Evolutionary conservation across 495 filamentous ascomycete genomes (phyloP).

Genomic region (Tuber brumale): DNA sequence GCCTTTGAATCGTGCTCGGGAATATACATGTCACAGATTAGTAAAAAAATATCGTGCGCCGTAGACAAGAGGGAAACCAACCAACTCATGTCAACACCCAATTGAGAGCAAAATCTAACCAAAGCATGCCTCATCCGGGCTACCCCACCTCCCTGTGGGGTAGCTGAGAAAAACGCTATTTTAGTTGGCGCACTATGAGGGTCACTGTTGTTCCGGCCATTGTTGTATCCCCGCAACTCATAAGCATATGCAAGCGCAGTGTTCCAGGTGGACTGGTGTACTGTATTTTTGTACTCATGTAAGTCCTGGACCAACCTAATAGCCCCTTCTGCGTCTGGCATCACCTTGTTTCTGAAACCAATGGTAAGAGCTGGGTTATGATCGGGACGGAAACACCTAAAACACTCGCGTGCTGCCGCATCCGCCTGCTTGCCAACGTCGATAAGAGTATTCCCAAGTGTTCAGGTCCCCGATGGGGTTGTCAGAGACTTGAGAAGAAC

Average conservation of each 20-base stretch:
- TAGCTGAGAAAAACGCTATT: slow-evolving; percentile 79
- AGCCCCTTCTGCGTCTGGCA: slow-evolving; percentile 57
- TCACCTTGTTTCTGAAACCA: slow-evolving; percentile 64
- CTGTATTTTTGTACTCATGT: slow-evolving; percentile 60
- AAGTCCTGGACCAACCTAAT: slow-evolving; percentile 51
- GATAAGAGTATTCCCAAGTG: slow-evolving; percentile 38
- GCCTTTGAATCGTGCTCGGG: slow-evolving; percentile 77
- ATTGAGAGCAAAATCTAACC: slow-evolving; percentile 60
- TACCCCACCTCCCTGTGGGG: slow-evolving; percentile 81
- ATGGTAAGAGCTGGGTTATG: slow-evolving; percentile 65
- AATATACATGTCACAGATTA: slow-evolving; percentile 53
- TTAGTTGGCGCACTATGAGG: slow-evolving; percentile 46
- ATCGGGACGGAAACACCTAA: slow-evolving; percentile 67
- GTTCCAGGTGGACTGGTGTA: slow-evolving; percentile 59
- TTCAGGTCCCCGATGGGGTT: slow-evolving; percentile 31
- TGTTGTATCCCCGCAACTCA: slow-evolving; percentile 57
- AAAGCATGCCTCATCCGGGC: slow-evolving; percentile 83
- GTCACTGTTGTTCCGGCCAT: neutral
- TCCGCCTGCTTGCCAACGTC: slow-evolving; percentile 77
- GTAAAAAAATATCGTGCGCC: neutral
- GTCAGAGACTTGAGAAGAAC: slow-evolving; percentile 49
- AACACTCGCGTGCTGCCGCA: slow-evolving; percentile 74
- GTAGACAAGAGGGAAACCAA: slow-evolving; percentile 49
- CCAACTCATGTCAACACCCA: slow-evolving; percentile 70
- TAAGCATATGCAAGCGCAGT: slow-evolving; percentile 60